Percentiles rank a stretch among this genome's conserved stretches.
phyloP scores from a whole-genome alignment of 202 grass and related monocot genomes.

The Zoysia matrella region DNA sequence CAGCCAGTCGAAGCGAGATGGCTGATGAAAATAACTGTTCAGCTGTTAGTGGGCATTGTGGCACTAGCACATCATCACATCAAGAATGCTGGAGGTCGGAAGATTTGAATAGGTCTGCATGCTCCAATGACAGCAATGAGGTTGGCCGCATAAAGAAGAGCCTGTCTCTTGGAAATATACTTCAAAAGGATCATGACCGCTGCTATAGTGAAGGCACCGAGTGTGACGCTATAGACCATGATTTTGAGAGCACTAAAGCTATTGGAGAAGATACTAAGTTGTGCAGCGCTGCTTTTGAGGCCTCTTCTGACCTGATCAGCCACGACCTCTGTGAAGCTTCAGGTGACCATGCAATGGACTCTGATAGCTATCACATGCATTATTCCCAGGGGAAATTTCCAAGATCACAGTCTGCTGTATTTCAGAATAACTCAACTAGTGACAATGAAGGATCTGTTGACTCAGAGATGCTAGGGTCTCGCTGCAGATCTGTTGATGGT shows the following conservation, averaged over 20 bases:
- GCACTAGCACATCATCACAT: slow-evolving; percentile 46
- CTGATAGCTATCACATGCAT: slow-evolving; percentile 35
- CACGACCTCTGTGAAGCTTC: slow-evolving; percentile 51
- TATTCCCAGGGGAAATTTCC: slow-evolving; percentile 50
- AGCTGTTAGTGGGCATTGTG: slow-evolving; percentile 53
- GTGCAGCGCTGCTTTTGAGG: slow-evolving; percentile 37
- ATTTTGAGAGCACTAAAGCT: slow-evolving; percentile 44
- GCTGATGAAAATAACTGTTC: slow-evolving; percentile 46
- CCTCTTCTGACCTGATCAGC: slow-evolving; percentile 45
- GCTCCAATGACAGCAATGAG: slow-evolving; percentile 45
- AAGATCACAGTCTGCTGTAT: slow-evolving; percentile 65
- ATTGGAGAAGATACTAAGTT: slow-evolving; percentile 34
- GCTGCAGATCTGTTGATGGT: slow-evolving; percentile 51
- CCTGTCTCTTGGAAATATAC: slow-evolving; percentile 59
- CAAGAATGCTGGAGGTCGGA: slow-evolving; percentile 62
- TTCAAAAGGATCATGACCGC: slow-evolving; percentile 46
- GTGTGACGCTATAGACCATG: slow-evolving; percentile 33
- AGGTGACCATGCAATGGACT: slow-evolving; percentile 38
- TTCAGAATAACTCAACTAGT: slow-evolving; percentile 47
- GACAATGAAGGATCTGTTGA: slow-evolving; percentile 50
- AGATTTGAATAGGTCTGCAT: slow-evolving; percentile 54
- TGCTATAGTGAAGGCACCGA: slow-evolving; percentile 37
- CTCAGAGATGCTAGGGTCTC: slow-evolving; percentile 46
- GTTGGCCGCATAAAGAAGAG: slow-evolving; percentile 46
- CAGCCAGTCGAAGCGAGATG: slow-evolving; percentile 39